A percentile compares a stretch with the other conserved stretches of the same genome.
Evolutionary conservation across 306 rosid species (phyloP).

Genomic region (Comarum palustre): DNA sequence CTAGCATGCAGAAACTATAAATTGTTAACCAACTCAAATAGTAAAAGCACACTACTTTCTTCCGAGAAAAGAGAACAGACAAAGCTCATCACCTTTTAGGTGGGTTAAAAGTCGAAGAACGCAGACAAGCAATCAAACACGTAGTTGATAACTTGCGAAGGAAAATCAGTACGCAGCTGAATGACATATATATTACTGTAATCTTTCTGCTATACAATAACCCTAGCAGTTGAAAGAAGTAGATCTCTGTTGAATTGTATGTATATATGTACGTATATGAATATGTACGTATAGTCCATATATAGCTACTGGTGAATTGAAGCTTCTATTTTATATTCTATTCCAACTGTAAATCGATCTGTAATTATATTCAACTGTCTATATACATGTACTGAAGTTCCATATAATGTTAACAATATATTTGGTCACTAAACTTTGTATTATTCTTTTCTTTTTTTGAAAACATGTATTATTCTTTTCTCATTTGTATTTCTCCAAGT

Average conservation of each 20-base stretch:
- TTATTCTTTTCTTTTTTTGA: no score
- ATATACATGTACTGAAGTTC: not conserved
- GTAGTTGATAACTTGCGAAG: not conserved
- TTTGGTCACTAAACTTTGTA: not conserved
- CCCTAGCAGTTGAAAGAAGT: not conserved
- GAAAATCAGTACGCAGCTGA: not conserved
- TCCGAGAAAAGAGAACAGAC: not conserved
- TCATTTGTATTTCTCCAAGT: not conserved
- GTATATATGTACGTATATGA: not conserved
- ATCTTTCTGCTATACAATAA: not conserved
- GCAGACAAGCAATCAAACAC: not conserved
- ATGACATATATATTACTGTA: not conserved
- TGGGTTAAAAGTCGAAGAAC: not conserved
- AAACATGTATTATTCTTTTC: not conserved
- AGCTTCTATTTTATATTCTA: no score
- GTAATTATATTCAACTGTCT: no score
- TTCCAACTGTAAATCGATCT: no score
- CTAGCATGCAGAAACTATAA: not conserved
- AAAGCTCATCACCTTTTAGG: not conserved
- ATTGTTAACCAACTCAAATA: not conserved
- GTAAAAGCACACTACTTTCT: not conserved
- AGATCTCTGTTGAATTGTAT: not conserved
- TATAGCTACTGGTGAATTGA: no score
- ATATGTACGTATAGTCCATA: not conserved
- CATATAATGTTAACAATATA: not conserved